A percentile compares a stretch with the other conserved stretches of the same genome.
phyloP scores from a whole-genome alignment of 2,329 filamentous ascomycete species.

The Fusarium incarnatum region DNA sequence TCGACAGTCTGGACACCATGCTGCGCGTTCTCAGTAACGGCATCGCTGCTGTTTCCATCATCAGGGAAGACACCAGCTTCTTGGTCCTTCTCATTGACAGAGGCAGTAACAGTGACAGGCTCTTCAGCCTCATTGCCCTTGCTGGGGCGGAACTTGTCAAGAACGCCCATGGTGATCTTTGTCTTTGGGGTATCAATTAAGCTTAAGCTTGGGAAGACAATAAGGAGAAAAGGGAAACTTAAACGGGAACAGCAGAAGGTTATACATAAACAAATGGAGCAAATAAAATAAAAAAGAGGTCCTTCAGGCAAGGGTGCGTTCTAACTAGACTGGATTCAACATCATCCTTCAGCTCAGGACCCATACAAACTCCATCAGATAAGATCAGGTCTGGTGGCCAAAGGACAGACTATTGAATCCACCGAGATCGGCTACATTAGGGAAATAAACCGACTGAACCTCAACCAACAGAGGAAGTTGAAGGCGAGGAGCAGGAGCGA shows the following conservation, averaged over 20 bases:
- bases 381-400: conserved; percentile 38
- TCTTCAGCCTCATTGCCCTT: conserved; percentile 27
- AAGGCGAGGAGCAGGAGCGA: neutral
- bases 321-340: conserved; percentile 9
- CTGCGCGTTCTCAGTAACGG: conserved; percentile 46
- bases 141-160: conserved; percentile 32
- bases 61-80: conserved; percentile 25
- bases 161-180: conserved; percentile 34
- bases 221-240: conserved; percentile 12
- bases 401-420: conserved; percentile 2
- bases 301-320: conserved; percentile 10
- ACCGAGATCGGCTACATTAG: conserved; percentile 34
- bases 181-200: conserved; percentile 6
- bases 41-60: conserved; percentile 20
- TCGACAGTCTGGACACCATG: conserved; percentile 56
- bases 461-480: neutral
- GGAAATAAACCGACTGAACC: neutral
- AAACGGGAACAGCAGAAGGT: neutral
- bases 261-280: conserved; percentile 13
- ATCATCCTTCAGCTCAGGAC: conserved; percentile 2
- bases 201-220: conserved; percentile 25
- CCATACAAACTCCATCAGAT: conserved; percentile 41
- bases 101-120: conserved; percentile 25
- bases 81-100: conserved; percentile 32
- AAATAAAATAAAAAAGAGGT: conserved; percentile 17